Conservation (phyloP, 352 stramenopile genomes). For the Pythium biforme region DNA sequence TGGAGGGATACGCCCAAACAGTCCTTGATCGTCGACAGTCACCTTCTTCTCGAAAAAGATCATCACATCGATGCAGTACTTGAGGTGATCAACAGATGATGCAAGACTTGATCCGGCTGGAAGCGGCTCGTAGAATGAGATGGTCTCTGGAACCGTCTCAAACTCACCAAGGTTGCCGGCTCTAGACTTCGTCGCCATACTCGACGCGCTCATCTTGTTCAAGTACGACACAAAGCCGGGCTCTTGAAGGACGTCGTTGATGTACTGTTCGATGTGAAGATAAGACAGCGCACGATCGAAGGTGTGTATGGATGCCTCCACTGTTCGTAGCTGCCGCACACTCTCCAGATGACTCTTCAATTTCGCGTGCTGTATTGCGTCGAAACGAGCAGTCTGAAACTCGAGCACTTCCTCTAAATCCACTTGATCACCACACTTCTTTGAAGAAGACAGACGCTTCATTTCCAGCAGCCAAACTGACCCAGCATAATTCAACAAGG, state of each 20-base stretch:
- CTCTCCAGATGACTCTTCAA: constrained; percentile 67
- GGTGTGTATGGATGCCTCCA: constrained; percentile 76
- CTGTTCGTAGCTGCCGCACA: constrained; percentile 69
- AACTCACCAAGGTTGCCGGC: constrained; percentile 33
- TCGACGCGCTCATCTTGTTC: constrained; percentile 71
- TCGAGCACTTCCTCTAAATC: constrained; percentile 35
- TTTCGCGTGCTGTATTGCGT: constrained; percentile 56
- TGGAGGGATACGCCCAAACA: constrained; percentile 69
- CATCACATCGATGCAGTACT: constrained; percentile 82
- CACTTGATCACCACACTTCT: constrained; percentile 35
- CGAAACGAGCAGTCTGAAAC: constrained; percentile 65
- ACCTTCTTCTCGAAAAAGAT: constrained; percentile 89
- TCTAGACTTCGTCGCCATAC: constrained; percentile 15
- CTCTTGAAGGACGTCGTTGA: constrained; percentile 78
- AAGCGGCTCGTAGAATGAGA: constrained; percentile 73
- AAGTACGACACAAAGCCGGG: constrained; percentile 56
- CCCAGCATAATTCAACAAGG: not conserved
- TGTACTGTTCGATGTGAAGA: constrained; percentile 82
- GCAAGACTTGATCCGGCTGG: constrained; percentile 46
- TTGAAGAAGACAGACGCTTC: constrained; percentile 29
- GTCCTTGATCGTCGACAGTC: constrained; percentile 56
- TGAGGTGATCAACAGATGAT: constrained; percentile 70
- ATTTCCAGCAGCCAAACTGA: constrained; percentile 35
- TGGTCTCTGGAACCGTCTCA: constrained; percentile 53
- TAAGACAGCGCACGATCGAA: constrained; percentile 78